Evolutionary conservation across 1,284 basidiomycete genomes (phyloP).

Genomic region (Amylostereum areolatum): DNA sequence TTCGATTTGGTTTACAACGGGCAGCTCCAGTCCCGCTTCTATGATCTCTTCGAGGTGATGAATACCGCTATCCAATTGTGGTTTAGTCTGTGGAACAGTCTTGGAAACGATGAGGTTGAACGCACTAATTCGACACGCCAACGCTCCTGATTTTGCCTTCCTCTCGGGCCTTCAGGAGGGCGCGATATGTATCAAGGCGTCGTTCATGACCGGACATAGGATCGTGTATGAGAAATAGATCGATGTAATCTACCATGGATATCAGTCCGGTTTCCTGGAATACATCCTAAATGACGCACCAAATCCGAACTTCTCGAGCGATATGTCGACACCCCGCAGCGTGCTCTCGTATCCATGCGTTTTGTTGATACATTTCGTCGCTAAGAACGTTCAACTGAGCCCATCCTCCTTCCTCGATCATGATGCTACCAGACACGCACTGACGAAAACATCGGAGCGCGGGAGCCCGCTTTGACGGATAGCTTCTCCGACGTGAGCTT

Average conservation of each 20-base stretch:
- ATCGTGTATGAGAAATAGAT: conserved; percentile 57
- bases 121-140: conserved; percentile 63
- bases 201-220: conserved; percentile 35
- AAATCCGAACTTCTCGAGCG: conserved; percentile 47
- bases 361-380: conserved; percentile 56
- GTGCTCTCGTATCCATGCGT: conserved; percentile 56
- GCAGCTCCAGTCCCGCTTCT: conserved; percentile 51
- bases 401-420: not conserved
- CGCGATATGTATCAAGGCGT: conserved; percentile 40
- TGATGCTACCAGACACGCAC: conserved; percentile 33
- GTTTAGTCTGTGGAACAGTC: not conserved
- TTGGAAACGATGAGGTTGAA: conserved; percentile 4
- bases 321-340: conserved; percentile 48
- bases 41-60: conserved; percentile 77
- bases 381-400: conserved; percentile 17
- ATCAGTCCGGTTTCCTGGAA: too few species aligned
- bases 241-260: conserved; percentile 39
- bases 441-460: conserved; percentile 61
- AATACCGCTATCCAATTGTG: conserved; percentile 42
- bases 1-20: conserved; percentile 84
- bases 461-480: conserved; percentile 46
- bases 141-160: conserved; percentile 48
- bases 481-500: conserved; percentile 57
- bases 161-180: conserved; percentile 35
- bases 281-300: conserved; percentile 27